Percentiles rank a stretch among this genome's conserved stretches.
Conservation (phyloP, 352 stramenopile genomes). For the Phytopythium vexans region DNA sequence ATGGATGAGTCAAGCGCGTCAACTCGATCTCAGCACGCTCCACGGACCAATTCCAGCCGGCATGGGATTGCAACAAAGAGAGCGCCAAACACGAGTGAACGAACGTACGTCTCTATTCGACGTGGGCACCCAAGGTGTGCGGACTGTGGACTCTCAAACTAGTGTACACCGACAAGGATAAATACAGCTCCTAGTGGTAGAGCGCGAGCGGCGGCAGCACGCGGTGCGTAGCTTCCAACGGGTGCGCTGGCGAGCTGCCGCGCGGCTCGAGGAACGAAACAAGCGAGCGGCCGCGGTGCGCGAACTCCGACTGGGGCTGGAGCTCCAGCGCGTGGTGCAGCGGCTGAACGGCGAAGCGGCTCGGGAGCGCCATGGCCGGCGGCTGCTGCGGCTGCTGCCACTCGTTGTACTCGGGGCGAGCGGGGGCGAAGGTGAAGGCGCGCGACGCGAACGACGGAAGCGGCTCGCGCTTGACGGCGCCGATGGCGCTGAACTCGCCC, state of each 20-base stretch:
- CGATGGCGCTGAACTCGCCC: slow-evolving; percentile 15
- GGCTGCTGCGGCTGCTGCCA: slow-evolving; percentile 11
- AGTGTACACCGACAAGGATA: slow-evolving; percentile 1
- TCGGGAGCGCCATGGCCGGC: slow-evolving; percentile 4
- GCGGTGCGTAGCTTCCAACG: background rate
- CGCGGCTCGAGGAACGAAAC: slow-evolving; percentile 30
- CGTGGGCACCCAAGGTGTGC: too few relatives aligned
- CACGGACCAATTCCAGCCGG: too few relatives aligned
- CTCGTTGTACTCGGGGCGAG: slow-evolving; percentile 18
- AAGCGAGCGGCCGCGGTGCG: slow-evolving; percentile 31
- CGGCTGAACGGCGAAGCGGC: slow-evolving; percentile 2
- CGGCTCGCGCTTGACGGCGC: slow-evolving; percentile 1
- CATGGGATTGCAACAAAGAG: too few relatives aligned
- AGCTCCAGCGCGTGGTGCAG: too few relatives aligned
- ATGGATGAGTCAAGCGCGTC: too few relatives aligned
- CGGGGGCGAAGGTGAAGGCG: slow-evolving; percentile 6
- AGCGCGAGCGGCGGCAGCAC: slow-evolving; percentile 26
- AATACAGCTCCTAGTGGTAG: slow-evolving; percentile 23
- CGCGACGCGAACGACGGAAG: slow-evolving; percentile 9
- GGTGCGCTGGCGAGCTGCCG: slow-evolving; percentile 10
- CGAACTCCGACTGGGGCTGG: slow-evolving; percentile 12
- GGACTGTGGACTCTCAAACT: background rate
- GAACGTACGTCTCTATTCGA: too few relatives aligned
- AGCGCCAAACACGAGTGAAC: too few relatives aligned
- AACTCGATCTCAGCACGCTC: too few relatives aligned